Conservation (phyloP, 345 rosid genomes). For the Salix dunnii region DNA sequence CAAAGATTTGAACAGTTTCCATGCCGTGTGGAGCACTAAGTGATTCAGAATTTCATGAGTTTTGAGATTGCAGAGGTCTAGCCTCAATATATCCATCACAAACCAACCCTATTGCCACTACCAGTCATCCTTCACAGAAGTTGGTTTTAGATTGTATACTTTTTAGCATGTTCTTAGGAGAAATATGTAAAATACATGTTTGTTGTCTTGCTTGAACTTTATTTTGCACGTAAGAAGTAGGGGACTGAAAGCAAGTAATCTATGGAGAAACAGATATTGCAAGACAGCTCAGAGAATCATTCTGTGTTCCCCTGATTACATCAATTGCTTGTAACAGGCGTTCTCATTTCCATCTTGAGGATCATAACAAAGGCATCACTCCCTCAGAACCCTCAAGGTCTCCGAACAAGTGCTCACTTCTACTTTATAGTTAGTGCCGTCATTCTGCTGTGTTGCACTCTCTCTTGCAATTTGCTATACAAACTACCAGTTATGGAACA, state of each 20-base stretch:
- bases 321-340: slow-evolving; percentile 40
- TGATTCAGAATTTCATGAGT: not conserved
- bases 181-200: not conserved
- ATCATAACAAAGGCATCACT: slow-evolving; percentile 79
- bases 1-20: not conserved
- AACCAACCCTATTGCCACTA: not conserved
- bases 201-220: not conserved
- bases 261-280: not conserved
- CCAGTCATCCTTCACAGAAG: not conserved
- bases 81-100: not conserved
- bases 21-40: not conserved
- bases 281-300: not conserved
- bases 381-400: slow-evolving; percentile 64
- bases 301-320: not conserved
- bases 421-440: slow-evolving; percentile 69
- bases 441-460: slow-evolving; percentile 56
- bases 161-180: not conserved
- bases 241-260: not conserved
- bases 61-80: not conserved
- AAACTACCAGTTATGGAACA: slow-evolving; percentile 74
- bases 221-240: not conserved
- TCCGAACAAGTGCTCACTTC: slow-evolving; percentile 67
- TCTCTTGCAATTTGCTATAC: slow-evolving; percentile 56
- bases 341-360: slow-evolving; percentile 69
- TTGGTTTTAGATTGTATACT: not conserved